These are phyloP conservation scores for Cadophora sp. DNA, from an alignment of 2,329 filamentous ascomycete species.

Conservation along the genomic window DNA sequence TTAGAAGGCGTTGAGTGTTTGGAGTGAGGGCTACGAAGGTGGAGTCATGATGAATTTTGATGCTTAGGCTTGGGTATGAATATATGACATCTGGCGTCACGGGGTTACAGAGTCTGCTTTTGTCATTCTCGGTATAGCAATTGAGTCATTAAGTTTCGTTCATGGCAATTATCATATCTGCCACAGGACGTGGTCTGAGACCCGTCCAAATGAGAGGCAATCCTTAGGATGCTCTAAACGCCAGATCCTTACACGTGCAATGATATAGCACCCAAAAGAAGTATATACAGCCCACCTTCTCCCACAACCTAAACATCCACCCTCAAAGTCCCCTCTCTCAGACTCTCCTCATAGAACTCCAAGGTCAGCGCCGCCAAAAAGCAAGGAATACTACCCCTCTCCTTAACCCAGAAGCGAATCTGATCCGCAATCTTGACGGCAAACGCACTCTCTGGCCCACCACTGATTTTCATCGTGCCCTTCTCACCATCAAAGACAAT, in stretches of 20 bases:
- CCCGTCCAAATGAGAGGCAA: background rate
- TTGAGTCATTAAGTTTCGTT: slow-evolving; percentile 17
- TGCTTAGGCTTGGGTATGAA: slow-evolving; percentile 14
- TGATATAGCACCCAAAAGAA: background rate
- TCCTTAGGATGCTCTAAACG: background rate
- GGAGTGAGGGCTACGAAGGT: background rate
- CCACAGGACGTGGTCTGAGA: background rate
- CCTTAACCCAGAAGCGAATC: slow-evolving; percentile 95
- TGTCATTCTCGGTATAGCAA: background rate
- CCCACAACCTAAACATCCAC: slow-evolving; percentile 25
- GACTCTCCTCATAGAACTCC: slow-evolving; percentile 83
- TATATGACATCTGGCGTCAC: slow-evolving; percentile 23
- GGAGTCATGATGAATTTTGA: background rate
- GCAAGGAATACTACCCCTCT: slow-evolving; percentile 90
- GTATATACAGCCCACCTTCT: slow-evolving; percentile 13
- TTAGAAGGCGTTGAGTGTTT: slow-evolving; percentile 70
- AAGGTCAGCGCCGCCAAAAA: slow-evolving; percentile 90
- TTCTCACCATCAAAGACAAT: slow-evolving; percentile 91
- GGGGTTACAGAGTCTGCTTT: slow-evolving; percentile 9
- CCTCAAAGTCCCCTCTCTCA: slow-evolving; percentile 40
- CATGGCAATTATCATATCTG: slow-evolving; percentile 10
- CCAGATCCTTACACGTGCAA: slow-evolving; percentile 7
- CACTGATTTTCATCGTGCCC: slow-evolving; percentile 97
- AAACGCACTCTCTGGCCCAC: slow-evolving; percentile 86
- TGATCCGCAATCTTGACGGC: slow-evolving; percentile 83